A percentile compares a stretch with the other conserved stretches of the same genome.
phyloP scores from a whole-genome alignment of 2,329 filamentous ascomycete species.

The Aureobasidium musti region DNA sequence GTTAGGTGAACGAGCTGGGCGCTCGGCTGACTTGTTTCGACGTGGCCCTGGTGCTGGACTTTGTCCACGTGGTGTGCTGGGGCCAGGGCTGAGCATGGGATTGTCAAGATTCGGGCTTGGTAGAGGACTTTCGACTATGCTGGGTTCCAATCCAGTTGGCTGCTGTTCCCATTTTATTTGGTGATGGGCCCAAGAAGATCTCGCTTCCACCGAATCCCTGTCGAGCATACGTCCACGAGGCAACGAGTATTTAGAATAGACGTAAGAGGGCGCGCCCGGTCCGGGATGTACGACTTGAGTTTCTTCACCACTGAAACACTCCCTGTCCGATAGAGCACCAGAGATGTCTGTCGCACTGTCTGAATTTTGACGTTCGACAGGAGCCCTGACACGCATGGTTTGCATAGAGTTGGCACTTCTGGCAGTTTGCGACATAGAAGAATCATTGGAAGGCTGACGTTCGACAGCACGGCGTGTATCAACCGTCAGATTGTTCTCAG shows the following conservation, averaged over 20 bases:
- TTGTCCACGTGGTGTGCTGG: conserved; percentile 4
- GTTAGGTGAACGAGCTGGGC: conserved; percentile 30
- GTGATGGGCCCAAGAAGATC: conserved; percentile 50
- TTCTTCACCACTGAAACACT: conserved; percentile 31
- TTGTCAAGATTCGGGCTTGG: conserved; percentile 16
- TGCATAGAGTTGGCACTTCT: not conserved
- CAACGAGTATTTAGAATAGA: conserved; percentile 80
- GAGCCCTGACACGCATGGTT: conserved; percentile 30
- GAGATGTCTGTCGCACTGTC: conserved; percentile 37
- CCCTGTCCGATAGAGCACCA: conserved; percentile 18
- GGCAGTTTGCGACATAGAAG: not conserved
- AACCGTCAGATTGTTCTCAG: conserved; percentile 30
- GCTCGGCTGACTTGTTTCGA: conserved; percentile 40
- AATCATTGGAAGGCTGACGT: conserved; percentile 12
- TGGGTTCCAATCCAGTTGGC: not conserved
- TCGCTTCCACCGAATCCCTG: conserved; percentile 63
- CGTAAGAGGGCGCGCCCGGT: conserved; percentile 69
- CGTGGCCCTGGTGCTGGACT: conserved; percentile 30
- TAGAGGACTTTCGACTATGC: conserved; percentile 16
- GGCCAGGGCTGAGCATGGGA: conserved; percentile 10
- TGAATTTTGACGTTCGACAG: conserved; percentile 45
- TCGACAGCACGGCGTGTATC: not conserved
- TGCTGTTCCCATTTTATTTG: conserved; percentile 63
- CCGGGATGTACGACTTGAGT: conserved; percentile 44
- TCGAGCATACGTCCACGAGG: conserved; percentile 81